phyloP scores from a whole-genome alignment of 306 rosid genomes.

The Hylodesmum podocarpum region DNA sequence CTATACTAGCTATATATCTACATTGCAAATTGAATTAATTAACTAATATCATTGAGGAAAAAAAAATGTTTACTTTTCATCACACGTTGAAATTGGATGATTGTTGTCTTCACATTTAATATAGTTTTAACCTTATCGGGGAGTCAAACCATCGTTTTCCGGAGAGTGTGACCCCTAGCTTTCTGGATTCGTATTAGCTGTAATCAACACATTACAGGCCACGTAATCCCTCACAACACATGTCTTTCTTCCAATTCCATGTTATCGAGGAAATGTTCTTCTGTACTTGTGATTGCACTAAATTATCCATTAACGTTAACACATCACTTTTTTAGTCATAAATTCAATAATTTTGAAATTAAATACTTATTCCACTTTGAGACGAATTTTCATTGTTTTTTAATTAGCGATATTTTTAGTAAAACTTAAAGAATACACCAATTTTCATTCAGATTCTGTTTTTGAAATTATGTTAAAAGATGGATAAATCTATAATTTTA shows the following conservation, averaged over 20 bases:
- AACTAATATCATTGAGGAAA: not conserved
- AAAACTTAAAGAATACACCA: too few species aligned
- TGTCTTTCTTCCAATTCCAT: not conserved
- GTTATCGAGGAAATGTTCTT: not conserved
- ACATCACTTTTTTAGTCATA: too few species aligned
- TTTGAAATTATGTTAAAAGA: too few species aligned
- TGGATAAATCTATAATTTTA: too few species aligned
- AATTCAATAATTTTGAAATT: too few species aligned
- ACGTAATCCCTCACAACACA: conserved; percentile 33
- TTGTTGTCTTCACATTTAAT: not conserved
- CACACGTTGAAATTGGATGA: not conserved
- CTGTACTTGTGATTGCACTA: not conserved
- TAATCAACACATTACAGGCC: conserved; percentile 42
- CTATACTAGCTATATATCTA: too few species aligned
- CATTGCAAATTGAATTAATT: not conserved
- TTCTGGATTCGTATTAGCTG: conserved; percentile 61
- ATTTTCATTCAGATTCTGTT: too few species aligned
- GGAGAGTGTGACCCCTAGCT: conserved; percentile 30
- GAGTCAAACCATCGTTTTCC: conserved; percentile 46
- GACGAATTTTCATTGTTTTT: too few species aligned
- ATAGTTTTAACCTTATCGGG: not conserved
- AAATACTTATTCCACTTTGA: too few species aligned
- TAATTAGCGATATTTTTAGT: too few species aligned
- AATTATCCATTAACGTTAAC: too few species aligned
- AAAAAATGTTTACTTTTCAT: not conserved